phyloP scores from a whole-genome alignment of 495 filamentous ascomycete genomes.

The Aspergillus funiculosus region DNA sequence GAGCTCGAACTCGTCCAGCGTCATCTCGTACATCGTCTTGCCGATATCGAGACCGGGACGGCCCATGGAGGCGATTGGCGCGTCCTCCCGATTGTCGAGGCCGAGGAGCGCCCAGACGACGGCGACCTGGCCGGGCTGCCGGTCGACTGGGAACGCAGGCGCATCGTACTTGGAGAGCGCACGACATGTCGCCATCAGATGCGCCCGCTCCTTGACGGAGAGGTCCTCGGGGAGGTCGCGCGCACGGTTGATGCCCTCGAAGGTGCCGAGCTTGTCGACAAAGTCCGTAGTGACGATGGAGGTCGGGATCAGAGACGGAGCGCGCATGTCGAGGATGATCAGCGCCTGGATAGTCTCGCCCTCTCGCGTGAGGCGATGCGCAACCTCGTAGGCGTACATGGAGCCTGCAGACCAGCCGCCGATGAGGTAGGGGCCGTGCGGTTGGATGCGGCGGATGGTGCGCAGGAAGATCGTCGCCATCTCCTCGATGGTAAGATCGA shows the following conservation, averaged over 20 bases:
- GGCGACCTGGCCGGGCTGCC: neutral
- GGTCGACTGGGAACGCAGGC: neutral
- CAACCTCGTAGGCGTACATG: slow-evolving; percentile 9
- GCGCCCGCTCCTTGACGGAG: neutral
- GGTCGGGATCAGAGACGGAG: neutral
- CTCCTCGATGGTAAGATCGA: slow-evolving; percentile 4
- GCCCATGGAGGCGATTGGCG: neutral
- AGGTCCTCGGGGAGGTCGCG: neutral
- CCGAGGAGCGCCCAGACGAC: slow-evolving; percentile 2
- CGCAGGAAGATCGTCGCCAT: neutral
- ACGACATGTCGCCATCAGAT: neutral
- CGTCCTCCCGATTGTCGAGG: neutral
- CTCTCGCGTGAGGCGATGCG: neutral
- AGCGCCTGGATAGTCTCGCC: slow-evolving; percentile 6
- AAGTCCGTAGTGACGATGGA: slow-evolving; percentile 1
- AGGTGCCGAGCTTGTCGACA: slow-evolving; percentile 1
- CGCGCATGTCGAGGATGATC: slow-evolving; percentile 8
- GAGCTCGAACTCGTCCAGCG: neutral
- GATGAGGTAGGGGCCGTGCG: slow-evolving; percentile 9
- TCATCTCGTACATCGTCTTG: slow-evolving; percentile 1
- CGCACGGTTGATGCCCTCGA: slow-evolving; percentile 1
- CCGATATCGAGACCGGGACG: neutral
- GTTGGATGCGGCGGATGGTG: slow-evolving; percentile 10
- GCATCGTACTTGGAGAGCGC: neutral
- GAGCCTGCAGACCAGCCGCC: slow-evolving; percentile 13